phyloP scores from a whole-genome alignment of 257 asterid species.

The Przewalskia tangutica region DNA sequence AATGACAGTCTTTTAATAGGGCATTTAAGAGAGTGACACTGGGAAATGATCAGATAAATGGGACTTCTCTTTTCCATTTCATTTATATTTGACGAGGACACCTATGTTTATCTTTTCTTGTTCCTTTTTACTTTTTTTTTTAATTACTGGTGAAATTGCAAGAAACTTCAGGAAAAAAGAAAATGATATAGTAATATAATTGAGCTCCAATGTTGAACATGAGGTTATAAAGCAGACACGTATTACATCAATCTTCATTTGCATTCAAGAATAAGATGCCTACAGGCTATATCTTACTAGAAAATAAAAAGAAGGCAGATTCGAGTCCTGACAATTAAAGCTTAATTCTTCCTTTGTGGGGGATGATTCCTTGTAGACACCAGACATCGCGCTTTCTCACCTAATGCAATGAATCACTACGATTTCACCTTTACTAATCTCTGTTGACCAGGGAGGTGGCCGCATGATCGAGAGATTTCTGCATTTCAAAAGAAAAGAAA shows the following conservation, averaged over 20 bases:
- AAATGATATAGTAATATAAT: too few species aligned
- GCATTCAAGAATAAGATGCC: neutral
- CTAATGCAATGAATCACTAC: too few species aligned
- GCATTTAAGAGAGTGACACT: neutral
- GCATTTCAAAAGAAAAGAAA: too few species aligned
- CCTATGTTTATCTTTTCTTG: neutral
- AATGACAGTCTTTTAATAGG: neutral
- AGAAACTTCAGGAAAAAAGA: neutral
- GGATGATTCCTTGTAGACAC: too few species aligned
- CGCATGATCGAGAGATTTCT: too few species aligned
- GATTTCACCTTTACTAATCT: too few species aligned
- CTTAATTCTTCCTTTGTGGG: too few species aligned
- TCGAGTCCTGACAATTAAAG: too few species aligned
- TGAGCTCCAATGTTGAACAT: neutral
- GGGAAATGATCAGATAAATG: neutral
- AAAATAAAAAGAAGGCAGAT: too few species aligned
- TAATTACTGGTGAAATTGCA: neutral
- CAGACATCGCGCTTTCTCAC: too few species aligned
- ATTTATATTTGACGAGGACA: neutral
- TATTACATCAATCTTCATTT: neutral
- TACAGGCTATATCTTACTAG: too few species aligned
- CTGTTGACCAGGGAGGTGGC: too few species aligned
- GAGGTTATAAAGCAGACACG: neutral
- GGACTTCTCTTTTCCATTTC: neutral
- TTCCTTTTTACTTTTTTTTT: neutral